A percentile compares a stretch with the other conserved stretches of the same genome.
Evolutionary conservation across 345 rosid species (phyloP).

Genomic region (Eucalyptus sp.): DNA sequence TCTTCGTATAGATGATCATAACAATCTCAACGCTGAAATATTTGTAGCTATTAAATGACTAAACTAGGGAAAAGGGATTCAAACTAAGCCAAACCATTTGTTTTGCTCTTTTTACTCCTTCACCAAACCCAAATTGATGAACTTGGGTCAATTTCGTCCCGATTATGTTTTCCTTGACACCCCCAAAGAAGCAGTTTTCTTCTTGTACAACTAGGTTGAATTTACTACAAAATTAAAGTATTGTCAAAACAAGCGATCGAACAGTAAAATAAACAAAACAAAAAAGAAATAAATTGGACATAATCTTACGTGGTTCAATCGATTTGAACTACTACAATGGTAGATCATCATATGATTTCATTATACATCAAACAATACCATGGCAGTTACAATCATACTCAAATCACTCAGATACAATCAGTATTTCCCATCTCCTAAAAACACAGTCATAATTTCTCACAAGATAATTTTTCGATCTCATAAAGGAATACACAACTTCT

Average conservation of each 20-base stretch:
- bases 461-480: accelerated
- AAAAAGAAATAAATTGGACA: too few relatives aligned
- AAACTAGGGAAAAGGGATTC: neutral
- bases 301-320: too few relatives aligned
- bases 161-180: neutral
- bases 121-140: neutral
- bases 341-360: too few relatives aligned
- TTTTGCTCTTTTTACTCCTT: neutral
- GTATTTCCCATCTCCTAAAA: accelerated
- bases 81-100: neutral
- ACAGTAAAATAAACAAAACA: neutral
- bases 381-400: accelerated
- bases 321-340: too few relatives aligned
- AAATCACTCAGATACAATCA: accelerated
- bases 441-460: accelerated
- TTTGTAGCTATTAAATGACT: neutral
- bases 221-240: accelerated
- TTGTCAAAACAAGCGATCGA: accelerated
- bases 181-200: neutral
- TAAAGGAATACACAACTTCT: accelerated
- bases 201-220: neutral
- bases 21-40: neutral
- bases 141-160: neutral
- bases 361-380: too few relatives aligned
- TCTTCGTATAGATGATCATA: accelerated